Percentiles rank a stretch among this genome's conserved stretches.
phyloP scores from a whole-genome alignment of 768 basidiomycete species.

The Lactarius trivialis region DNA sequence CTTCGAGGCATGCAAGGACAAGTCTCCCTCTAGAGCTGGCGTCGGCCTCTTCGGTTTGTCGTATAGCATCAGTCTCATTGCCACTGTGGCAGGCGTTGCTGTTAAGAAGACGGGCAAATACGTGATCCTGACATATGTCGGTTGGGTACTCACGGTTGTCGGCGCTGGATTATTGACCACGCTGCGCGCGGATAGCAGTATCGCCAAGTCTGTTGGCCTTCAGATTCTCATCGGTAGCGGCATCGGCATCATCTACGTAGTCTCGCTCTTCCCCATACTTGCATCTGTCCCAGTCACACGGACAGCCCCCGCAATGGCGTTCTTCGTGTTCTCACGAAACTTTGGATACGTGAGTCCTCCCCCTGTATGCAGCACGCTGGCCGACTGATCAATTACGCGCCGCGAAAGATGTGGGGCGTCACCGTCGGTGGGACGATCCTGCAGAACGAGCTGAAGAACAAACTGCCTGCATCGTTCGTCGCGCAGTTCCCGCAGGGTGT shows the following conservation, averaged over 20 bases:
- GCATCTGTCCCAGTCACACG: constrained; percentile 30
- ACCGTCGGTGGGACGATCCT: constrained; percentile 33
- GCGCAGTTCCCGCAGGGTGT: constrained; percentile 25
- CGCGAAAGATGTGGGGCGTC: constrained; percentile 33
- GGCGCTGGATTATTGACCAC: constrained; percentile 34
- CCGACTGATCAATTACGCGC: not conserved
- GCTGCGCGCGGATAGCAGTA: constrained; percentile 23
- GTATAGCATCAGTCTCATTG: constrained; percentile 34
- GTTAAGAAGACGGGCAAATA: constrained; percentile 35
- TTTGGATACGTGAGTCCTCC: constrained; percentile 19
- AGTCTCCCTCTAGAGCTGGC: constrained; percentile 33
- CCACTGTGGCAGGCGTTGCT: constrained; percentile 35
- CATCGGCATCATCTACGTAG: constrained; percentile 30
- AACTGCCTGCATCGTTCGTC: constrained; percentile 29
- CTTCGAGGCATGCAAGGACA: constrained; percentile 36
- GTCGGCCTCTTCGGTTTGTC: constrained; percentile 33
- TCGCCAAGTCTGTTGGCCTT: constrained; percentile 21
- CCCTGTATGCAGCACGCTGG: not conserved
- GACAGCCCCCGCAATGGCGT: constrained; percentile 32
- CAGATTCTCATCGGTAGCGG: constrained; percentile 29
- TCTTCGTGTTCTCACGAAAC: constrained; percentile 27
- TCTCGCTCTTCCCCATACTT: constrained; percentile 33
- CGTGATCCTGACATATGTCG: constrained; percentile 32
- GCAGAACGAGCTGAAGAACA: constrained; percentile 32
- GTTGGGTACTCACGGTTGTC: constrained; percentile 33